phyloP scores from a whole-genome alignment of 1,284 basidiomycete genomes.

The Termitomyces sp. region DNA sequence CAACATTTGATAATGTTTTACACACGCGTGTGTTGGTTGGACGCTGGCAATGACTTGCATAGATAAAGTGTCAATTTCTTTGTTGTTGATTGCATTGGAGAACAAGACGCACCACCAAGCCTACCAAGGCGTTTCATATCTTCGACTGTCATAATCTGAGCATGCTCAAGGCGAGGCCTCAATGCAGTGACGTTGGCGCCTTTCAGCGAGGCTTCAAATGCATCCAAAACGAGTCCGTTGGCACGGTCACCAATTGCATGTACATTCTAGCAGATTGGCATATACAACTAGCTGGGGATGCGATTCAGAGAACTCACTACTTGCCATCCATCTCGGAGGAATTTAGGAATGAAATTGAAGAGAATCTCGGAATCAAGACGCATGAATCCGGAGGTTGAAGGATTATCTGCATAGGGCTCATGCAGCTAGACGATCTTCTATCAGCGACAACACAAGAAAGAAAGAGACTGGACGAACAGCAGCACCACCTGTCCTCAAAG shows the following conservation, averaged over 20 bases:
- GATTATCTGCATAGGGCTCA: conserved; percentile 80
- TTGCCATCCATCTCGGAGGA: conserved; percentile 75
- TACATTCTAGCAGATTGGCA: conserved; percentile 53
- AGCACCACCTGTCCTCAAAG: conserved; percentile 85
- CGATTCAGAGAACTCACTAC: conserved; percentile 50
- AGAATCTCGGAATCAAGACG: conserved; percentile 63
- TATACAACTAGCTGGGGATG: conserved; percentile 1
- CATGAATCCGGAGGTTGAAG: conserved; percentile 73
- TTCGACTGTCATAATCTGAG: conserved; percentile 71
- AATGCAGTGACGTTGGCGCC: conserved; percentile 56
- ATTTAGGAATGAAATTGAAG: conserved; percentile 59
- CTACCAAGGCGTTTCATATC: conserved; percentile 74
- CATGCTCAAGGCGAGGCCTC: conserved; percentile 84
- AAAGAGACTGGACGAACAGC: conserved; percentile 53
- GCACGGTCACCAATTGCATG: conserved; percentile 92
- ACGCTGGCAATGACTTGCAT: conserved; percentile 67
- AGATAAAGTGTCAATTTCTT: background rate
- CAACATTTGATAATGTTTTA: conserved; percentile 16
- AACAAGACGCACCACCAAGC: conserved; percentile 57
- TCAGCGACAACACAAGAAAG: conserved; percentile 1
- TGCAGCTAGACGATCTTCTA: conserved; percentile 41
- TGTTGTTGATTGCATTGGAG: background rate
- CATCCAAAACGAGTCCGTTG: conserved; percentile 79
- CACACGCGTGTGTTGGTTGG: conserved; percentile 86
- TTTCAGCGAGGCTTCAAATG: conserved; percentile 66